Evolutionary conservation across 1,139 yeast species (phyloP), one percentile per base, ranked within the genome.

Genomic region (Geotrichum carabidarum): DNA sequence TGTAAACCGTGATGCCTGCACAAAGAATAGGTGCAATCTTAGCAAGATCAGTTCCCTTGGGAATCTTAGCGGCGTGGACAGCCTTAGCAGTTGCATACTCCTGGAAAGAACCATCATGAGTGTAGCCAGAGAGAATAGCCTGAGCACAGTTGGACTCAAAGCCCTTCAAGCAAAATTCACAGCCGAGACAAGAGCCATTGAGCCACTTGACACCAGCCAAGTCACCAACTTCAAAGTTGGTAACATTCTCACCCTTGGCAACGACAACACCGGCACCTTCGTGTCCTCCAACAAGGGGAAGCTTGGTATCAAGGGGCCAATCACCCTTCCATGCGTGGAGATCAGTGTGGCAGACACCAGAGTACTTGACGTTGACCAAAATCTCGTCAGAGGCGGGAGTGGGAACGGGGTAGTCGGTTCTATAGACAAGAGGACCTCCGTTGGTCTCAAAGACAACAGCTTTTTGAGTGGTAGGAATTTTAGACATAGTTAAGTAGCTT

Each of bases 221-320:
- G 69, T 86, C 93, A 66, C 94, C 93, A 64, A 84, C 69, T 67
- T 84, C 78, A 75, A 86, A 84, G 67, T 84, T 83, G 63, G 73
- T 77, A 62, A 85, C 93, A 62, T 80, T 76, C 43, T 74, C 73
- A 67, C 93, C 94, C 66, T 74, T 80, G 62, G 78, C 89, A 57
- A 84, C 91, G 59, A 85, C 93, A 40, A 80, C 80, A 71, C 93
- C 94, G 42, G 91, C 90, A 73, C 91, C 93, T 73, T 86, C 94
- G 75, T 86, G 94, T 65, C 94, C 94, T 60, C 89, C 89, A 52
- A 84, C 87, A 62, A 83, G 73, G 22, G 89, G 89, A 60, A 81
- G 75, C 70, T 83, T 83, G 60, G 82, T 78, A 54, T 73, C 74
- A 64, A 81, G 69, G 57, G 86, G 84, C 85, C 86, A 83, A 71